Percentiles rank a stretch among this genome's conserved stretches.
These are phyloP conservation scores for Cylindrodendrum hubeiense DNA, from an alignment of 2,329 filamentous ascomycete genomes.

Conservation along the genomic window DNA sequence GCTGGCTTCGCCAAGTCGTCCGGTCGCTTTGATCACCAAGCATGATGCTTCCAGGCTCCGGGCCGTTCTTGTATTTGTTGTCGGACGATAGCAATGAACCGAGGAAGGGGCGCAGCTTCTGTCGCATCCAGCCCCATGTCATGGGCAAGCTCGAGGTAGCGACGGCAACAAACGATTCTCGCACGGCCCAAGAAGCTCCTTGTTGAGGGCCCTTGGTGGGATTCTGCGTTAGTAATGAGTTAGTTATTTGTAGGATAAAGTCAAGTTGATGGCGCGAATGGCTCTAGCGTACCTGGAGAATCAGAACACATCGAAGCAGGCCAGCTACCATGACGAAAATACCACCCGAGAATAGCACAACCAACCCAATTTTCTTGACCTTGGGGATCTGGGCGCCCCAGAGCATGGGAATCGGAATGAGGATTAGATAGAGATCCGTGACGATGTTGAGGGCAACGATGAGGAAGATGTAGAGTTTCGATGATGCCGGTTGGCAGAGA, in stretches of 20 bases:
- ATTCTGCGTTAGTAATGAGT: conserved; percentile 42
- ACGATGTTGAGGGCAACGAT: conserved; percentile 52
- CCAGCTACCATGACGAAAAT: conserved; percentile 55
- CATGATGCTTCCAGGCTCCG: conserved; percentile 40
- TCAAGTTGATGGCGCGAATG: conserved; percentile 40
- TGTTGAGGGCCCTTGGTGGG: conserved; percentile 49
- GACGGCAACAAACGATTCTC: conserved; percentile 56
- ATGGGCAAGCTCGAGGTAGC: conserved; percentile 54
- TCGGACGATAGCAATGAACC: conserved; percentile 41
- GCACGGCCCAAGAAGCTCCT: conserved; percentile 52
- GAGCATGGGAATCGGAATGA: conserved; percentile 62
- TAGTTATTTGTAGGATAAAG: not conserved
- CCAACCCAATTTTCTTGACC: conserved; percentile 63
- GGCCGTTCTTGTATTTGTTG: conserved; percentile 35
- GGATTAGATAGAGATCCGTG: conserved; percentile 56
- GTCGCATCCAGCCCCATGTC: conserved; percentile 43
- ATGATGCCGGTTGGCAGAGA: conserved; percentile 54
- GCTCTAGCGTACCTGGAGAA: conserved; percentile 46
- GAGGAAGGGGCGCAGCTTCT: conserved; percentile 41
- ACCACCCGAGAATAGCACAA: conserved; percentile 61
- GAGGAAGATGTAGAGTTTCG: conserved; percentile 54
- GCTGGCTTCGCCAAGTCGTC: conserved; percentile 33
- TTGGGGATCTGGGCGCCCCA: conserved; percentile 63
- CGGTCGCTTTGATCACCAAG: conserved; percentile 30
- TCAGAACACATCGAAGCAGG: conserved; percentile 51